Base-by-base conservation (phyloP, 495 filamentous ascomycete genomes). In the Hypoxylon trugodes region DNA sequence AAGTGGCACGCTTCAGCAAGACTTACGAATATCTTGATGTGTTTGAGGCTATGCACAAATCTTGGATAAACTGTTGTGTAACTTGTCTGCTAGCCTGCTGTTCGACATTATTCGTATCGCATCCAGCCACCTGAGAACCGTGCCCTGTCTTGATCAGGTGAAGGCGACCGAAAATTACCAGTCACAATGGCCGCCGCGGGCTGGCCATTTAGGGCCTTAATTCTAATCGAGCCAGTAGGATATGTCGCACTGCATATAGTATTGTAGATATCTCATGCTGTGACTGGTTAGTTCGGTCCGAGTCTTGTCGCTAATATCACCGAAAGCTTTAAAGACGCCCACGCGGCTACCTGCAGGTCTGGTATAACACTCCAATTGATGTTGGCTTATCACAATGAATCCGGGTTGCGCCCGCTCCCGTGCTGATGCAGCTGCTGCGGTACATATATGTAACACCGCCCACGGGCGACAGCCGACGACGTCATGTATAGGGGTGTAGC, bases 251-350 rank as follows among this genome's bases (percentile, higher is more conserved):
- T 37, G 58, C 64, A 67, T 62, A 18, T 38, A 40, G 50, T 49
- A 49, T 41, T 48, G 38, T 51, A 33, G 12, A 10, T 58, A 32
- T 61, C 33, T 42, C 46, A 18, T 42, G 15, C 35, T 53, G 37
- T 58, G 18, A 66, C 30, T 66, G 64, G 58, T 45, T 41, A 67
- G 51, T 40, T 67, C 64, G 64, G 64, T 6, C 64, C 64, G 64
- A 67, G 58, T 58, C 41, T 38, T 24, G 25, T 42, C 22, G 19
- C 37, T 33, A 47, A 56, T 61, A 51, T 41, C 56, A 53, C 56
- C 43, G 37, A 55, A 22, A 35, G 24, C 49, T 57, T 55, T 46
- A 13, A 43, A 25, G 10, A n/a, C 32, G 57, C 57, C 43, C 63
- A 52, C 63, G 57, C 50, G 63, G 63, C 51, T 61, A 47, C 46